Evolutionary conservation across 768 basidiomycete genomes (phyloP).

Genomic region (Mycena maculata): DNA sequence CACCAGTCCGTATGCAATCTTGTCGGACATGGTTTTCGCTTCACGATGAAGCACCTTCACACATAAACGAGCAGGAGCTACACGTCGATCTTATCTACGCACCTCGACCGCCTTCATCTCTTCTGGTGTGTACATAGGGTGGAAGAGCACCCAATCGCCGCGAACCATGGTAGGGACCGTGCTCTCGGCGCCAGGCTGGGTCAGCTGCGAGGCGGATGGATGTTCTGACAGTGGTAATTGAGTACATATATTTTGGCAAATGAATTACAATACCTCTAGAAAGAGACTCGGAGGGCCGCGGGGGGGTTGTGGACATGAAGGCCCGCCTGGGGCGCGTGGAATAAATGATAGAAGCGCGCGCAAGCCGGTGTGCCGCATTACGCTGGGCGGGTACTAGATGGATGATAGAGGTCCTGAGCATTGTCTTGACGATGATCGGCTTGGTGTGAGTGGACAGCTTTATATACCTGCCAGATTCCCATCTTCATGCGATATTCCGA

Average conservation of each 20-base stretch:
- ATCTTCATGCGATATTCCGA: too few relatives aligned
- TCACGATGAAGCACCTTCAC: slow-evolving; percentile 76
- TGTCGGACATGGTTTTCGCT: slow-evolving; percentile 76
- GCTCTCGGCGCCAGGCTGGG: slow-evolving; percentile 59
- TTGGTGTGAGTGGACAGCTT: too few relatives aligned
- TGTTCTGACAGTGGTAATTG: background rate
- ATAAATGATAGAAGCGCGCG: background rate
- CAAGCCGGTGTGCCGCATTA: slow-evolving; percentile 11
- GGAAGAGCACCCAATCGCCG: slow-evolving; percentile 93
- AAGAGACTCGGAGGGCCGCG: background rate
- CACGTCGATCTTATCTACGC: slow-evolving; percentile 19
- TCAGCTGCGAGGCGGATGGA: slow-evolving; percentile 40
- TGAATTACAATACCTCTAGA: background rate
- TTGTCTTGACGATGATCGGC: background rate
- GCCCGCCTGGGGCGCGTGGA: slow-evolving; percentile 12
- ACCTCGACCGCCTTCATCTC: slow-evolving; percentile 83
- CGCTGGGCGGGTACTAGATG: slow-evolving; percentile 20
- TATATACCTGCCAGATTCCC: too few relatives aligned
- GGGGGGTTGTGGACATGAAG: slow-evolving; percentile 18
- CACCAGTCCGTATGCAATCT: slow-evolving; percentile 75
- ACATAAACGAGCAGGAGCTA: slow-evolving; percentile 15
- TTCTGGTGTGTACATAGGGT: slow-evolving; percentile 87
- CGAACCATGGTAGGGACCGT: slow-evolving; percentile 66
- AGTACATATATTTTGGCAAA: background rate
- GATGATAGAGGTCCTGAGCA: slow-evolving; percentile 17